Conservation (phyloP, 768 basidiomycete species). For the Russula compacta region DNA sequence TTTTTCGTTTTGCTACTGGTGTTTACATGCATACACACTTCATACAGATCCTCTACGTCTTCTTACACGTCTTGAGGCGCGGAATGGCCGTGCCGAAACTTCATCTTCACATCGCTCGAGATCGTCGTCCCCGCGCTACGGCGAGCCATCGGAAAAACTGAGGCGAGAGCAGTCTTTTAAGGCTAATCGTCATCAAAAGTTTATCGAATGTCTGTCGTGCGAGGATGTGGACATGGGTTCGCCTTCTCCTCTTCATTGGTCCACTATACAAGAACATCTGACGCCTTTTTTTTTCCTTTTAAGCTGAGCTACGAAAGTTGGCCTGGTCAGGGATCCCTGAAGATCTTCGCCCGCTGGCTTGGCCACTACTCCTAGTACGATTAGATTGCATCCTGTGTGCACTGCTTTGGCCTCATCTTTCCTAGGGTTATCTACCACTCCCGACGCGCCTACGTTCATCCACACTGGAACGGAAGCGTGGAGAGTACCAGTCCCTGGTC, state of each 20-base stretch:
- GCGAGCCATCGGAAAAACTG: constrained; percentile 35
- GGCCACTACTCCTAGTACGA: constrained; percentile 88
- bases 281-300: not conserved
- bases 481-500: constrained; percentile 86
- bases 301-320: constrained; percentile 79
- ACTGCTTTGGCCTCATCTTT: constrained; percentile 6
- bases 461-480: constrained; percentile 81
- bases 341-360: constrained; percentile 83
- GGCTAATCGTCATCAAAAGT: constrained; percentile 70
- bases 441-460: constrained; percentile 63
- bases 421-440: constrained; percentile 86
- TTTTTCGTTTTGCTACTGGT: not conserved
- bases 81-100: not conserved
- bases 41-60: constrained; percentile 18
- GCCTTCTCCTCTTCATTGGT: constrained; percentile 9
- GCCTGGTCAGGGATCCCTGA: constrained; percentile 91
- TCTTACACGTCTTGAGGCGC: constrained; percentile 2
- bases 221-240: constrained; percentile 78
- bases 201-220: constrained; percentile 65
- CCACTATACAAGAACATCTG: not conserved
- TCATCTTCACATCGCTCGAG: constrained; percentile 1
- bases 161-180: constrained; percentile 69
- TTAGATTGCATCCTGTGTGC: not conserved
- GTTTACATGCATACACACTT: not conserved
- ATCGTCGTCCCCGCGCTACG: constrained; percentile 12